Evolutionary conservation across 2,329 filamentous ascomycete species (phyloP).

Genomic region (Cytospora chrysosperma): DNA sequence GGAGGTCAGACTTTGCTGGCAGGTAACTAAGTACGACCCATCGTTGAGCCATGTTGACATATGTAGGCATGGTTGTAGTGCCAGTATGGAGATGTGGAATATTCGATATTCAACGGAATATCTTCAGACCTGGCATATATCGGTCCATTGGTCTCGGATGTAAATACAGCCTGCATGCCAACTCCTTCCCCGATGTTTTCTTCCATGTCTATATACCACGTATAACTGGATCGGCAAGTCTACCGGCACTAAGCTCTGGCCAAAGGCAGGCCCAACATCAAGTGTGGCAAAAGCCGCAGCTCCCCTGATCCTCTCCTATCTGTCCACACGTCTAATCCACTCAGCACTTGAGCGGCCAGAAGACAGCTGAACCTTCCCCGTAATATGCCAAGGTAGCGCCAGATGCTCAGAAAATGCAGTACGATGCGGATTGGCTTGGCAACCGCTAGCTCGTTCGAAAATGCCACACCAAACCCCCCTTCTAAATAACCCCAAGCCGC

Average conservation of each 20-base stretch:
- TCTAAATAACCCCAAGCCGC: conserved; percentile 22
- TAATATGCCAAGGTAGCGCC: not conserved
- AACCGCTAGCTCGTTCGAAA: not conserved
- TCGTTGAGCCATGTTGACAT: not conserved
- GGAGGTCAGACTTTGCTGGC: not conserved
- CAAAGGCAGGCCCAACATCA: not conserved
- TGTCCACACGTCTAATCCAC: not conserved
- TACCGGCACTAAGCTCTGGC: not conserved
- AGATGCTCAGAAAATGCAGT: not conserved
- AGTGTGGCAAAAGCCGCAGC: not conserved
- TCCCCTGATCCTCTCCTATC: not conserved
- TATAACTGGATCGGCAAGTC: not conserved
- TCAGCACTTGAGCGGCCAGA: conserved; percentile 18
- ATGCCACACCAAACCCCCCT: conserved; percentile 8
- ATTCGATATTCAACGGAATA: conserved; percentile 6
- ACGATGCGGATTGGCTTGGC: not conserved
- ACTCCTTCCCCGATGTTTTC: not conserved
- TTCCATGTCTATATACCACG: not conserved
- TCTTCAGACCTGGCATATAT: not conserved
- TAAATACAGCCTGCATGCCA: conserved; percentile 9
- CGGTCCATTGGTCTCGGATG: not conserved
- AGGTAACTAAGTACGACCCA: no score
- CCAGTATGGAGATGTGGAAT: not conserved
- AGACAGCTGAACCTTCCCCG: not conserved
- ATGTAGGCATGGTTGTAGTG: no score